These are phyloP conservation scores for Lenwebbia sp. DNA, from an alignment of 345 rosid species.

Conservation along the genomic window DNA sequence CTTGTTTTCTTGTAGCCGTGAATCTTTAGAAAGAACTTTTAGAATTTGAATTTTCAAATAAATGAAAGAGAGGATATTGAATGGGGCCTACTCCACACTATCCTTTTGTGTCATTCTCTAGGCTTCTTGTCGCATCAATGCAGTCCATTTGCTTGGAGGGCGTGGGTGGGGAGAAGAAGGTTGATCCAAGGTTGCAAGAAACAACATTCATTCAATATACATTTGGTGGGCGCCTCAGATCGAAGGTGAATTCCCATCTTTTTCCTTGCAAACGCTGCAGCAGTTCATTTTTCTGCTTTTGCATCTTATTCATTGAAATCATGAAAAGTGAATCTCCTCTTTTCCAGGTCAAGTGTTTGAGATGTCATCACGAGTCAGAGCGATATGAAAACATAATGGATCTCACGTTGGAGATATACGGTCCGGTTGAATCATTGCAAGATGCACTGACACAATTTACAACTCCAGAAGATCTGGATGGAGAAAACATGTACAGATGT, in stretches of 20 bases:
- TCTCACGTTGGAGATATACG: constrained; percentile 73
- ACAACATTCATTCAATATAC: constrained; percentile 80
- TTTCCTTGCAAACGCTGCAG: not conserved
- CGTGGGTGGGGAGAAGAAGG: constrained; percentile 68
- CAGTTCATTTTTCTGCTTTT: not conserved
- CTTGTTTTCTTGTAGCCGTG: not conserved
- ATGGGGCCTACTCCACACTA: not conserved
- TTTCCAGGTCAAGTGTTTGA: constrained; percentile 58
- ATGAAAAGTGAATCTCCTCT: not conserved
- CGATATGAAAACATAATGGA: constrained; percentile 82
- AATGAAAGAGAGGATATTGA: not conserved
- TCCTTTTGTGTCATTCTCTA: constrained; percentile 8
- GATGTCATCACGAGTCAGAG: constrained; percentile 72
- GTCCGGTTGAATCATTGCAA: constrained; percentile 77
- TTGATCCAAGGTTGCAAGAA: constrained; percentile 58
- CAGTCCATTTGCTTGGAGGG: constrained; percentile 79
- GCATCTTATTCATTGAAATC: not conserved
- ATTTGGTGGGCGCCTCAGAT: constrained; percentile 70
- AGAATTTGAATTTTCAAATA: not conserved
- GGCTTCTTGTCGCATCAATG: constrained; percentile 75
- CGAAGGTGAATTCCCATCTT: constrained; percentile 32
- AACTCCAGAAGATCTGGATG: constrained; percentile 71
- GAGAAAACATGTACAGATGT: constrained; percentile 89
- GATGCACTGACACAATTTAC: constrained; percentile 83
- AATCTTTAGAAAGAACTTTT: not conserved